These are phyloP conservation scores for Puccinia brachypodii DNA, from an alignment of 1,284 basidiomycete species.

Conservation along the genomic window DNA sequence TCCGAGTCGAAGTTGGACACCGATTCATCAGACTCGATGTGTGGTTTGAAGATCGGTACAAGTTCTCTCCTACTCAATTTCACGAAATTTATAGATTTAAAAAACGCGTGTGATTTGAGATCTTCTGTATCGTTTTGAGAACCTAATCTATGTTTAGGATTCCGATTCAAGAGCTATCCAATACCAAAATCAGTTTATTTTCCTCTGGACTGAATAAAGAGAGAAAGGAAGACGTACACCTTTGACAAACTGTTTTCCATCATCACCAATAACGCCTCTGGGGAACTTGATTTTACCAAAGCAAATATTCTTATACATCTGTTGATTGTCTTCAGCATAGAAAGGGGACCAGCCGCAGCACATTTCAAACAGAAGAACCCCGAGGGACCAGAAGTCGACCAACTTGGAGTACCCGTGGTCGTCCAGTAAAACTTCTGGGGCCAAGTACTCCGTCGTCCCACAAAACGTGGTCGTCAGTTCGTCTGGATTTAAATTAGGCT, in stretches of 20 bases:
- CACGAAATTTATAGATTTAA: conserved; percentile 85
- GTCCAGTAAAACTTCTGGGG: conserved; percentile 96
- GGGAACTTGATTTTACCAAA: conserved; percentile 97
- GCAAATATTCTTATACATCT: conserved; percentile 97
- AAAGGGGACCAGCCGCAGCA: conserved; percentile 99
- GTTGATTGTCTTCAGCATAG: conserved; percentile 98
- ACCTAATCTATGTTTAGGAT: conserved; percentile 93
- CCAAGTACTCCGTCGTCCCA: conserved; percentile 83
- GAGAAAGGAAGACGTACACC: conserved; percentile 59
- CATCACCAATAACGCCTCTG: conserved; percentile 92
- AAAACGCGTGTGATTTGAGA: conserved; percentile 95
- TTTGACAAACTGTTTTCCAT: conserved; percentile 99
- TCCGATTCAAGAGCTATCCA: conserved; percentile 81
- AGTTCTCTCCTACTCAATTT: conserved; percentile 83
- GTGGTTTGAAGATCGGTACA: conserved; percentile 95
- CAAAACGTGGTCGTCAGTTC: conserved; percentile 98
- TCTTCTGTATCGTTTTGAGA: conserved; percentile 86
- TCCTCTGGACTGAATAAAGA: background rate
- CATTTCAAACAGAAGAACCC: conserved; percentile 66
- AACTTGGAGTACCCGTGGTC: conserved; percentile 98
- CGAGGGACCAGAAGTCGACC: conserved; percentile 95
- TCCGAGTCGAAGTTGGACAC: conserved; percentile 98
- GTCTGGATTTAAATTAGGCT: conserved; percentile 88
- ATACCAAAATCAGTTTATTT: background rate
- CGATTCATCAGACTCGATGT: conserved; percentile 96